Base-by-base conservation (phyloP, 345 rosid genomes). In the Anacardium occidentale region DNA sequence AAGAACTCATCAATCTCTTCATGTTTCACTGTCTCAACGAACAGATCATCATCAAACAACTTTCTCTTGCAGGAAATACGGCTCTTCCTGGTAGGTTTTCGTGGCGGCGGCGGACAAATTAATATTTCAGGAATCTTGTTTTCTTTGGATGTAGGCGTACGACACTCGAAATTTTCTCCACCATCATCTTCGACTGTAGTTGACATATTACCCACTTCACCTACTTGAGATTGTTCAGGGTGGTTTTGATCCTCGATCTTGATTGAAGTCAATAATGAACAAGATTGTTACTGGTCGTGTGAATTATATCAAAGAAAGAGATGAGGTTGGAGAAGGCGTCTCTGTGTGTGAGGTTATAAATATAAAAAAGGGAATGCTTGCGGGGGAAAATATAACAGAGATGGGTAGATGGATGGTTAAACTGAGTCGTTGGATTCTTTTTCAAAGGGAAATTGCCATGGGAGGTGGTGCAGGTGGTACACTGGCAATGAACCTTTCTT, bases 101-200 rank as follows among this genome's bases (percentile, higher is more conserved):
- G 21, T 1, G 84, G 84, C 44, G 82, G 71, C 12, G 82, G 73
- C 18, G 84, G 84, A 51, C 79, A 78, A 18, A 21, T 10, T 44
- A 68, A 21, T 7, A 61, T 15, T 6, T 22, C 22, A 0, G 80
- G 82, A 74, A 81, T 81, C 64, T 70, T 73, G 77, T 50, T 45
- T 40, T 78, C 80, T 0, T 55, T 67, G 0, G 73, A 66, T 0
- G 76, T 81, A 10, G 84, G 84, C 5, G 84, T 81, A 5, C 21
- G 55, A 24, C 75, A 78, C 67, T 68, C 72, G 10, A 44, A 25
- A 2, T 44, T 74, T 0, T 53, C 67, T 12, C 47, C 52, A 20
- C 37, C 18, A 24, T 24, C 55, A 25, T 17, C 26, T 8, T 6
- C 53, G 3, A 3, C 53, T 6, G 42, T 9, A 37, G 42, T 37